Evolutionary conservation across 768 basidiomycete genomes (phyloP).

Genomic region (Suillus discolor): DNA sequence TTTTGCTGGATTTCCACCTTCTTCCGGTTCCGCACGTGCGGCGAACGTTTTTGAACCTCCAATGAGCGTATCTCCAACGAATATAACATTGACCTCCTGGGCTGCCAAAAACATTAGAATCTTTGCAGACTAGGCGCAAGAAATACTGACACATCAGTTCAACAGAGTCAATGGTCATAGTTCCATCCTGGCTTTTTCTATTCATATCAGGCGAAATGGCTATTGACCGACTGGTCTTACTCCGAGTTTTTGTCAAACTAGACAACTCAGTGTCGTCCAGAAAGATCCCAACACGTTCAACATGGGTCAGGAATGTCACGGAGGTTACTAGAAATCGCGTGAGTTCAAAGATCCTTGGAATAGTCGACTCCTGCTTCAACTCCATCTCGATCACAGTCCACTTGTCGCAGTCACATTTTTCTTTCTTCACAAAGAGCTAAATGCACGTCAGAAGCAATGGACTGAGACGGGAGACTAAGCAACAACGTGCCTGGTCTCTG

Average conservation of each 20-base stretch:
- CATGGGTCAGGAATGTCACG: slow-evolving; percentile 50
- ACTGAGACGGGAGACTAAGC: background rate
- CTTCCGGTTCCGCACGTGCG: background rate
- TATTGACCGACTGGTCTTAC: background rate
- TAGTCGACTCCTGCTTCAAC: slow-evolving; percentile 41
- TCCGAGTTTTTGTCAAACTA: background rate
- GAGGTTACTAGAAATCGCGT: slow-evolving; percentile 48
- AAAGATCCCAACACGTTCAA: slow-evolving; percentile 21
- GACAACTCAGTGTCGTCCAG: background rate
- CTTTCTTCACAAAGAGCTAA: slow-evolving; percentile 6
- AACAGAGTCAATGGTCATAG: slow-evolving; percentile 3
- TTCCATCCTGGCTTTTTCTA: background rate
- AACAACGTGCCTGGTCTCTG: slow-evolving; percentile 14
- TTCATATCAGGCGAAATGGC: background rate
- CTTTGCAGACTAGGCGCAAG: background rate
- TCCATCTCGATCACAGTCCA: slow-evolving; percentile 54
- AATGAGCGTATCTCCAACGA: background rate
- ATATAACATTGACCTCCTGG: background rate
- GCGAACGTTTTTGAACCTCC: background rate
- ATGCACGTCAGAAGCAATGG: slow-evolving; percentile 2
- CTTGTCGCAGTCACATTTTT: slow-evolving; percentile 2
- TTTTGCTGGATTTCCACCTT: slow-evolving; percentile 7
- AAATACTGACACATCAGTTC: slow-evolving; percentile 2
- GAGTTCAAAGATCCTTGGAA: slow-evolving; percentile 48
- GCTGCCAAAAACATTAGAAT: background rate